Evolutionary conservation across 1,139 yeast species (phyloP).

Genomic region (Dujonia santamariae): DNA sequence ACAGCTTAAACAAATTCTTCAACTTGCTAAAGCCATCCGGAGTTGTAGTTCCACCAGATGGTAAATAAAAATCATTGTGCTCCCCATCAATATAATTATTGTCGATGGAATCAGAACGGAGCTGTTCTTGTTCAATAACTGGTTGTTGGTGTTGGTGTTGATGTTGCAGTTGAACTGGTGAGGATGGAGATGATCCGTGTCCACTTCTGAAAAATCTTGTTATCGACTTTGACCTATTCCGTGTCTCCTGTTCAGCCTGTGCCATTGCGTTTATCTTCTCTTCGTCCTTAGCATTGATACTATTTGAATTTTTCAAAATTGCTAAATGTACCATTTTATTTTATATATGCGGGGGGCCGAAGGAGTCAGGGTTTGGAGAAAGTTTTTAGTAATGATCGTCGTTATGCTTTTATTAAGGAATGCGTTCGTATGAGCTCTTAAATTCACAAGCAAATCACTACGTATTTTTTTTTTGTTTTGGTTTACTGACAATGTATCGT

Average conservation of each 20-base stretch:
- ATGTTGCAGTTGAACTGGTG: slow-evolving; percentile 10
- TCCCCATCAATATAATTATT: neutral
- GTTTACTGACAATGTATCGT: no score
- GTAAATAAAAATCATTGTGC: neutral
- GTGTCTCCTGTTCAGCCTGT: slow-evolving; percentile 1
- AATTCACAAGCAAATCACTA: neutral
- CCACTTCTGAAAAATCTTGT: slow-evolving; percentile 14
- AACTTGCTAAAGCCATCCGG: slow-evolving; percentile 17
- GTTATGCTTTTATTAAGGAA: neutral
- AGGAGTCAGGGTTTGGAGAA: neutral
- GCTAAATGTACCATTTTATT: slow-evolving; percentile 9
- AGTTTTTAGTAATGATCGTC: neutral
- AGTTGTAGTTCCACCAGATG: neutral
- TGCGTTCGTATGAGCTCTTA: slow-evolving; percentile 2
- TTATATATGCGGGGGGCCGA: neutral
- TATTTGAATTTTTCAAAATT: slow-evolving; percentile 5
- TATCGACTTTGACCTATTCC: slow-evolving; percentile 18
- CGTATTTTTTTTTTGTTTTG: no score
- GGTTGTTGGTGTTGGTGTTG: neutral
- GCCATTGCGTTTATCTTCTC: neutral
- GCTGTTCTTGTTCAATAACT: no score
- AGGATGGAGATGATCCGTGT: neutral
- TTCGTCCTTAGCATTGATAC: slow-evolving; percentile 9
- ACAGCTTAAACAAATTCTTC: slow-evolving; percentile 22
- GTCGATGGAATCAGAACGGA: neutral